Base-by-base conservation (phyloP, 2,329 filamentous ascomycete genomes). In the Macrophomina phaseolina region DNA sequence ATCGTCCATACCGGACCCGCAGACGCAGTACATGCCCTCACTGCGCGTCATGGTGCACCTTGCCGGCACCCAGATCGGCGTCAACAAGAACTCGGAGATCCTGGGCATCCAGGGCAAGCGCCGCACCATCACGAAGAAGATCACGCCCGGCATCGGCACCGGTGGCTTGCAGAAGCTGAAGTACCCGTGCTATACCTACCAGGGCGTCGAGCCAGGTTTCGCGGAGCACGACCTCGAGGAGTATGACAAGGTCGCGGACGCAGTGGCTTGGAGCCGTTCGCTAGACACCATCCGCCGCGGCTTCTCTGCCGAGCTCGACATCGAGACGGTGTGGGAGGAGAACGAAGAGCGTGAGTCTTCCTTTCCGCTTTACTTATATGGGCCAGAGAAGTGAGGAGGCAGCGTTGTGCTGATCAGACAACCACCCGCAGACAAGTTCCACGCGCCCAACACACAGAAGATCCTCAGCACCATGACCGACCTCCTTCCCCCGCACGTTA, bases 201-300 rank as follows among this genome's bases (percentile, higher is more conserved):
- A 83, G 11, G 81, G 83, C 68, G 86, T 78, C 0, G 79, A 87
- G 61, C 79, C 87, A 0, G 91, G 91, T 0, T 93, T 94, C 69
- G 91, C 91, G 0, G 90, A 93, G 76, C 83, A 85, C 23, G 87
- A 92, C 66, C 75, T 91, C 38, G 88, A 91, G 2, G 86, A 90
- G 70, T 93, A 88, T 71, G 85, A 92, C 69, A 81, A 84, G 9
- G 81, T 91, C 3, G 85, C 85, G 0, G 86, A 89, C 1, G 84
- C 85, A n/a, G 73, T 93, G 23, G 90, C 91, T 0, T 93, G 89
- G 85, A 87, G 84, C n/a, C 83, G 91, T 7, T 89, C 87, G 42
- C 73, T 94, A 67, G 81, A 81, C 1, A 78, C 82, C 0, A 81
- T 91, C 42, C 82, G 88, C 48, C 84, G 83, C 68, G 90, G 87